These are phyloP conservation scores for Periconia sp. DNA, from an alignment of 2,329 filamentous ascomycete species.

Conservation along the genomic window DNA sequence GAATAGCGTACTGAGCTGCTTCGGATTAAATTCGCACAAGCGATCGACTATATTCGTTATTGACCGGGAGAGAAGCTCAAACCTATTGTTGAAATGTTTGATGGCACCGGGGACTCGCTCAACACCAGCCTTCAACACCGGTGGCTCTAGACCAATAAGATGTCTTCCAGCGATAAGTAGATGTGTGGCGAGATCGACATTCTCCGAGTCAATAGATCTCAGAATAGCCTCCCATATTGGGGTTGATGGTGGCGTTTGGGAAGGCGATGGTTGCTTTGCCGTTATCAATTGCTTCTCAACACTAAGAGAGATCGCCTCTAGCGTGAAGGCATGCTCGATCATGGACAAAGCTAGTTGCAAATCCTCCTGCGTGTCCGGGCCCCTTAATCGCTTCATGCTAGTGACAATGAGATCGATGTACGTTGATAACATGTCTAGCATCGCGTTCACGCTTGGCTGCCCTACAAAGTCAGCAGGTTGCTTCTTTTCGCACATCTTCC, in stretches of 20 bases:
- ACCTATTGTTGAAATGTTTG: constrained; percentile 77
- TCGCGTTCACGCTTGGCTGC: constrained; percentile 56
- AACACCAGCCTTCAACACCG: constrained; percentile 34
- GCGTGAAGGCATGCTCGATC: constrained; percentile 68
- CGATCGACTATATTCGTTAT: constrained; percentile 79
- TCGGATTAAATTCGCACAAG: constrained; percentile 75
- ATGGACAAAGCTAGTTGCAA: constrained; percentile 65
- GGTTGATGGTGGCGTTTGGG: constrained; percentile 70
- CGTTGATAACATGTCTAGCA: constrained; percentile 69
- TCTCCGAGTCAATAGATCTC: constrained; percentile 68
- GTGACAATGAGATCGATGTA: constrained; percentile 54
- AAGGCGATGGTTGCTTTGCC: constrained; percentile 66
- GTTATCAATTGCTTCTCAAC: constrained; percentile 73
- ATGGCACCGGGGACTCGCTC: constrained; percentile 60
- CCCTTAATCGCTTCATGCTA: constrained; percentile 35
- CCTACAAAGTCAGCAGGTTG: constrained; percentile 45
- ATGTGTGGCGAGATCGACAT: constrained; percentile 74
- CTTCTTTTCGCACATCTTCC: constrained; percentile 40
- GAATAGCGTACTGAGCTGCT: constrained; percentile 73
- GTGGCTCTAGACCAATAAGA: constrained; percentile 75
- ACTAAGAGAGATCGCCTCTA: constrained; percentile 74
- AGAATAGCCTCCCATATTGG: constrained; percentile 81
- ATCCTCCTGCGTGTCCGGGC: constrained; percentile 35
- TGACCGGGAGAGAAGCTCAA: constrained; percentile 65
- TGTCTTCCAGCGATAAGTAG: constrained; percentile 74